Evolutionary conservation across 2,329 filamentous ascomycete genomes (phyloP), one percentile per base, ranked within the genome.

Genomic region (Pseudogymnoascus sp.): DNA sequence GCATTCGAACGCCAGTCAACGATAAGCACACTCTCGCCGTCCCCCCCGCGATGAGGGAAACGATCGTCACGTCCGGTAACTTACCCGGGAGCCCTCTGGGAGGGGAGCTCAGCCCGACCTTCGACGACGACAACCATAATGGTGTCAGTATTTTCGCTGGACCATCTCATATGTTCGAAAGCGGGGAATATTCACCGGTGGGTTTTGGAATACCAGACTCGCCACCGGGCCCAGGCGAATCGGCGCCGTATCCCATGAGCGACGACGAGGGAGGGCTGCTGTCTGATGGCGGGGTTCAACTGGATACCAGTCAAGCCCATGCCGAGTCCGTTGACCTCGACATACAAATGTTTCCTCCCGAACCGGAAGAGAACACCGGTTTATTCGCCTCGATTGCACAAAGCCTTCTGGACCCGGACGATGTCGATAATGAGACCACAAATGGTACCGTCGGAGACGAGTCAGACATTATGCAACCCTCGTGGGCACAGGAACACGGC

Each of bases 71-170:
- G 48, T 17, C n/a, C 48, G 48, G 48, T 15, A 55, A 5, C 5
- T 9, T 55, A 33, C 29, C 48, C 15, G 48, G 48, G 29, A 55
- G 48, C 48, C 15, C 48, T 55, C 29, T 33, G 48, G 48, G 33
- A 9, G 48, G 48, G 48, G 48, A 55, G 48, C 48, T 55, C n/a
- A 55, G 48, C 48, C 48, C 48, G 17, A 55, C 48, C 48, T 33
- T 55, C 27, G 48, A 55, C 48, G 48, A 55, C 48, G 48, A 55
- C 48, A 55, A 55, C 48, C 48, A 55, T 55, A 55, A 55, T 55
- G 48, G 48, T 55, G 48, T 55, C 29, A 55, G 48, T 10, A 4
- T 55, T 29, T 33, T 55, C 29, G 29, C 9, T 4, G 48, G 21
- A 55, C 48, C 48, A 55, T 33, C 48, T 17, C 29, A 55, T 55